Percentiles rank a stretch among this genome's conserved stretches.
Conservation (phyloP, 139 green algal species). For the Chlorella vulgaris region DNA sequence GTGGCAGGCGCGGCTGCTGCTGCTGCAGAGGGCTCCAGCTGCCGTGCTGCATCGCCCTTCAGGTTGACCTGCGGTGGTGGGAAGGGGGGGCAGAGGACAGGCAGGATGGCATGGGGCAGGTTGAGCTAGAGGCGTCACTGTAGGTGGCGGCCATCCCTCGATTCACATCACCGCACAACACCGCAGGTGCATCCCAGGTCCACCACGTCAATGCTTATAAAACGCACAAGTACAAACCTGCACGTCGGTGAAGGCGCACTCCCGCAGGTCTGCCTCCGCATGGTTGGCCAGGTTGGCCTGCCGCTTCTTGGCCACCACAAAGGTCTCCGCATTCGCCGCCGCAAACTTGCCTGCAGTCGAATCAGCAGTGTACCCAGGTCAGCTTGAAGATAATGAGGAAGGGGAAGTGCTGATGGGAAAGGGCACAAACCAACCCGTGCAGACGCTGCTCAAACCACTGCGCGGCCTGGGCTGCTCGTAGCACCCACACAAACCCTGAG, state of each 20-base stretch:
- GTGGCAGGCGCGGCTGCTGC: slow-evolving; percentile 7
- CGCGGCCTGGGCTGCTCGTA: too few species aligned
- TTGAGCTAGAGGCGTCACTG: too few species aligned
- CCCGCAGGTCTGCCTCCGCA: slow-evolving; percentile 56
- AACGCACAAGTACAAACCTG: slow-evolving; percentile 15
- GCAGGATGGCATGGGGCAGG: too few species aligned
- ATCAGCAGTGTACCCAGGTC: background rate
- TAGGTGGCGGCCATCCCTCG: too few species aligned
- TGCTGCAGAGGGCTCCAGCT: slow-evolving; percentile 11
- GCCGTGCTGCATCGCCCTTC: slow-evolving; percentile 11
- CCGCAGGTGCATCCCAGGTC: too few species aligned
- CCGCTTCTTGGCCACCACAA: slow-evolving; percentile 43
- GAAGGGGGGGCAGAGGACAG: background rate
- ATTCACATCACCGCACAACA: background rate
- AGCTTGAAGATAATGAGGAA: too few species aligned
- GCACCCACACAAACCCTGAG: too few species aligned
- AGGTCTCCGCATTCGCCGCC: background rate
- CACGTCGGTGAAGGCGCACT: slow-evolving; percentile 77
- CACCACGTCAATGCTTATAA: background rate
- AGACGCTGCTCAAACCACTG: too few species aligned
- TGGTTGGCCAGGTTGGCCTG: slow-evolving; percentile 57
- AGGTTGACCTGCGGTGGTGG: slow-evolving; percentile 13
- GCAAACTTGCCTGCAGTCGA: slow-evolving; percentile 18
- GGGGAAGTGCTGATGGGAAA: too few species aligned
- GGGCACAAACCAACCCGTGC: too few species aligned